phyloP scores from a whole-genome alignment of 805 yeast species.

The Jamesozyma rosinii region DNA sequence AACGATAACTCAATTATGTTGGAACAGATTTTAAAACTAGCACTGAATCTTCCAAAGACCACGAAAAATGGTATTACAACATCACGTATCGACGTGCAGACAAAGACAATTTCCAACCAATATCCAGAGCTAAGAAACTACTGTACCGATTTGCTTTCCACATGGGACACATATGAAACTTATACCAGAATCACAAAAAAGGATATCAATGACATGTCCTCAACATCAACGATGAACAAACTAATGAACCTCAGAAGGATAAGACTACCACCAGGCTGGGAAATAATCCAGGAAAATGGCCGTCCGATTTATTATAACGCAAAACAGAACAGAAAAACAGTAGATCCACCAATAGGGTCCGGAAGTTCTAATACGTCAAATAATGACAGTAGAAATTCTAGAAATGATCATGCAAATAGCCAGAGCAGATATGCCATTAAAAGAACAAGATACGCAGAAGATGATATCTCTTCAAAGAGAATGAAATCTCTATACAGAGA shows the following conservation, averaged over 20 bases:
- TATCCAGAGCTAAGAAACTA: constrained; percentile 23
- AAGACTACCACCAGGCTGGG: constrained; percentile 31
- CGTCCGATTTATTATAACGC: constrained; percentile 29
- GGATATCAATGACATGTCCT: constrained; percentile 16
- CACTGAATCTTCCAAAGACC: constrained; percentile 57
- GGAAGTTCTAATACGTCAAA: background rate
- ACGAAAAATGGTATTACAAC: constrained; percentile 70
- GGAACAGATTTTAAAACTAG: constrained; percentile 44
- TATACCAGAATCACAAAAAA: constrained; percentile 78
- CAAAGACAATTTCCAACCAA: constrained; percentile 29
- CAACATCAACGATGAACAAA: constrained; percentile 14
- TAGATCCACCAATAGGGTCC: constrained; percentile 25
- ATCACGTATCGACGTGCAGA: constrained; percentile 60
- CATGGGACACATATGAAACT: constrained; percentile 68
- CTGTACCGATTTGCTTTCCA: constrained; percentile 39
- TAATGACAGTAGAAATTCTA: background rate
- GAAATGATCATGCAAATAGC: background rate
- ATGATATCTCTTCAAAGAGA: constrained; percentile 26
- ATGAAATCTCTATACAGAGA: constrained; percentile 22
- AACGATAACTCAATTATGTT: constrained; percentile 32
- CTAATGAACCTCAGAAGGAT: constrained; percentile 26
- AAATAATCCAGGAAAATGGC: constrained; percentile 29
- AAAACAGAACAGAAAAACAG: constrained; percentile 22
- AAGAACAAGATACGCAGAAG: constrained; percentile 13
- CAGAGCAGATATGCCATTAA: background rate